Conservation (phyloP, 352 stramenopile species). For the Phytophthora foliorum region DNA sequence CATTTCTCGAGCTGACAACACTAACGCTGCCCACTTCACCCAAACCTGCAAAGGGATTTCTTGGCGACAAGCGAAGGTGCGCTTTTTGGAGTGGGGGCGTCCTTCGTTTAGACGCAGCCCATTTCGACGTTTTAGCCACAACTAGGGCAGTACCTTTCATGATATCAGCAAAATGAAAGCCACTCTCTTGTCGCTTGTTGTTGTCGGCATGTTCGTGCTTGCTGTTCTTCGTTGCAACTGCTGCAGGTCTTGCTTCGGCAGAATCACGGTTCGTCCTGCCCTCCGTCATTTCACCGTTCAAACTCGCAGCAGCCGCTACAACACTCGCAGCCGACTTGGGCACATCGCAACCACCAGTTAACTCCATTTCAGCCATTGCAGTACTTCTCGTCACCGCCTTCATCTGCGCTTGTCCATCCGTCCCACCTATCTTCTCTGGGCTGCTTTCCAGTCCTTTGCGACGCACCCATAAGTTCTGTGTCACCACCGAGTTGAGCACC, state of each 20-base stretch:
- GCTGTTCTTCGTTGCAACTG: not conserved
- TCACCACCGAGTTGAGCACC: slow-evolving; percentile 54
- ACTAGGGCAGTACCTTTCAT: not conserved
- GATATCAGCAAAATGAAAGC: not conserved
- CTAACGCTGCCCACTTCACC: not conserved
- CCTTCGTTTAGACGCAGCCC: not conserved
- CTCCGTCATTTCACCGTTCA: not conserved
- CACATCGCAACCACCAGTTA: not conserved
- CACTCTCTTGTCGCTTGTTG: not conserved
- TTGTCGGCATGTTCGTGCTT: not conserved
- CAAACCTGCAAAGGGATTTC: not conserved
- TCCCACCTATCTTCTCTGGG: not conserved
- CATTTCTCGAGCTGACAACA: not conserved
- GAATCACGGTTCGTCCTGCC: not conserved
- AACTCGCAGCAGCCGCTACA: not conserved
- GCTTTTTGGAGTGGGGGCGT: not conserved
- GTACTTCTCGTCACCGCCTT: slow-evolving; percentile 7
- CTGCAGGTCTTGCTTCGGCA: not conserved
- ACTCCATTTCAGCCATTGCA: not conserved
- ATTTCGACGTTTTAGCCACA: not conserved
- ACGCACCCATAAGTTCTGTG: not conserved
- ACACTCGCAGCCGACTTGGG: not conserved
- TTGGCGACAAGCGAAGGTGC: not conserved
- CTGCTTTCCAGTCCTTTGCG: not conserved
- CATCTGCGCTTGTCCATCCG: slow-evolving; percentile 9